Conservation (phyloP, 108 stramenopile genomes). For the Cyclotella distinguenda region DNA sequence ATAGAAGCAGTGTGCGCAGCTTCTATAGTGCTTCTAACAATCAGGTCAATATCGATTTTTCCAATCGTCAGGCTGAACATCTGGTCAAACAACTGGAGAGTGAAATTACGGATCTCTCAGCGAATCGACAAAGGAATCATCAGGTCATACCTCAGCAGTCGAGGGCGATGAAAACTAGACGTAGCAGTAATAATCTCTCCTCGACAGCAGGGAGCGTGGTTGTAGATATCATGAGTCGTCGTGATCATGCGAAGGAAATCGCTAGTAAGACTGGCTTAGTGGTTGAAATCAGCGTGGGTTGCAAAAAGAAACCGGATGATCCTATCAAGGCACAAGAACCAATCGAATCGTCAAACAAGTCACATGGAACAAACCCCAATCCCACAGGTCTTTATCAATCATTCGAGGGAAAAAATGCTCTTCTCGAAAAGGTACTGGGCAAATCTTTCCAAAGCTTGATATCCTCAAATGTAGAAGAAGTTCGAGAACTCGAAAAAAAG, state of each 20-base stretch:
- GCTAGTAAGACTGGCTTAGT: conserved; percentile 15
- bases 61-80: neutral
- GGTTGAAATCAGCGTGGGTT: conserved; percentile 2
- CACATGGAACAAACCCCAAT: neutral
- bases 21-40: neutral
- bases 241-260: conserved; percentile 18
- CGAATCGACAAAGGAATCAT: neutral
- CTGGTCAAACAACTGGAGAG: conserved; percentile 3
- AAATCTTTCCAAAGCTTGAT: neutral
- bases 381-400: conserved; percentile 2
- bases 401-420: neutral
- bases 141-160: neutral
- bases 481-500: neutral
- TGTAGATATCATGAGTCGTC: conserved; percentile 8
- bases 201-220: neutral
- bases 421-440: conserved; percentile 4
- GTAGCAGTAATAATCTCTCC: neutral
- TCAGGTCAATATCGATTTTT: neutral
- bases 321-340: neutral
- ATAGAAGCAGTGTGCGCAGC: neutral
- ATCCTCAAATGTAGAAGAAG: conserved; percentile 1
- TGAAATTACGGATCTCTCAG: conserved; percentile 2
- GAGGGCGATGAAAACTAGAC: neutral
- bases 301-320: conserved; percentile 5
- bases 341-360: neutral